Evolutionary conservation across 192 early-diverging fungal genomes (phyloP).

Genomic region (Coemansia sp.): DNA sequence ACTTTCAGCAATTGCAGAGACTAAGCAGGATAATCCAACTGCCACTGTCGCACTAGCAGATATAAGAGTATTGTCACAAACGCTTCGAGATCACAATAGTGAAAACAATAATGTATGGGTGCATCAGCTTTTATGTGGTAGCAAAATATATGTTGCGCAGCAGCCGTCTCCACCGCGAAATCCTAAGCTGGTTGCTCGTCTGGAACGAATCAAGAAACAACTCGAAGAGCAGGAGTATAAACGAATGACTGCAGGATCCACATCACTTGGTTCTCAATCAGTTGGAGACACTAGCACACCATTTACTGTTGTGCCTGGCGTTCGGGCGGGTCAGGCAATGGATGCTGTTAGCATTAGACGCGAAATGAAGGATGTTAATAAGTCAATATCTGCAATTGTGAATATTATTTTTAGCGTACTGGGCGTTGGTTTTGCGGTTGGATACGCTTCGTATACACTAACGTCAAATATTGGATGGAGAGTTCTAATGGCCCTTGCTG

Average conservation of each 20-base stretch:
- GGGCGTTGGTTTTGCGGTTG: slow-evolving; percentile 51
- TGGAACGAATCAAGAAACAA: slow-evolving; percentile 35
- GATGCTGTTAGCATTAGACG: slow-evolving; percentile 15
- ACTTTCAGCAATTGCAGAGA: background rate
- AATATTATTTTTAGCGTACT: slow-evolving; percentile 51
- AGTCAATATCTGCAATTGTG: slow-evolving; percentile 37
- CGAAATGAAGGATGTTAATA: slow-evolving; percentile 35
- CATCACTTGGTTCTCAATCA: background rate
- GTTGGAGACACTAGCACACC: background rate
- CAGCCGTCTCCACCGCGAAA: slow-evolving; percentile 26
- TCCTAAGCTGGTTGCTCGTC: slow-evolving; percentile 38
- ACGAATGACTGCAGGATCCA: slow-evolving; percentile 28
- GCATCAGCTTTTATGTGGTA: slow-evolving; percentile 36
- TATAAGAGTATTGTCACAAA: slow-evolving; percentile 26
- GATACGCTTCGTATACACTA: slow-evolving; percentile 49
- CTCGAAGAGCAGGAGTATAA: slow-evolving; percentile 47
- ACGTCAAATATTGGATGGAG: slow-evolving; percentile 45
- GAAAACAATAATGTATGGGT: slow-evolving; percentile 18
- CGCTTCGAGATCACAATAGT: slow-evolving; percentile 1
- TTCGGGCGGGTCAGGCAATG: slow-evolving; percentile 16
- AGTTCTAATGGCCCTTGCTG: slow-evolving; percentile 31
- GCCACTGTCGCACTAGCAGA: slow-evolving; percentile 18
- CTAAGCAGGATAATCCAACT: background rate
- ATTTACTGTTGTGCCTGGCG: slow-evolving; percentile 42
- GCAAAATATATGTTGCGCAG: slow-evolving; percentile 25